Evolutionary conservation across 192 early-diverging fungal genomes (phyloP), one percentile per base, ranked within the genome.

Genomic region (Coemansia sp.): DNA sequence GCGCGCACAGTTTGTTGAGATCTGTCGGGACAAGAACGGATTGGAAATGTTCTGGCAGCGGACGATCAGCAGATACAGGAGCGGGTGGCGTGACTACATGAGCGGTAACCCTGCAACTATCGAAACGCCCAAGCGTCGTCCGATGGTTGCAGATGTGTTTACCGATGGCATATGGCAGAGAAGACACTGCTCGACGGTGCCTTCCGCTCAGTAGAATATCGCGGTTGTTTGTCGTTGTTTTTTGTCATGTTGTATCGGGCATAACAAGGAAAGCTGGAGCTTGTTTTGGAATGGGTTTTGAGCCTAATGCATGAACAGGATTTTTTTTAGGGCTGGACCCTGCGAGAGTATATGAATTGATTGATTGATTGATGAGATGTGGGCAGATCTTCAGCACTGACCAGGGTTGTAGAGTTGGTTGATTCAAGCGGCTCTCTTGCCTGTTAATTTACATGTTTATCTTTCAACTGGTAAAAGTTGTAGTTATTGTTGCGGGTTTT

Each of bases 31-130:
- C 71, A 74, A 70, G 41, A 79, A 80, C 32, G 76, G 79, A 65
- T 65, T 94, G 45, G 67, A 80, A 48, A 79, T 85, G 71, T 89
- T 94, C 63, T 94, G 90, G 91, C 76, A 86, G 55, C 68, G 73
- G 63, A 77, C 79, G 20, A 69, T 77, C 48, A 42, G 57, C 53
- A 61, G 75, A 42, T 76, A 82, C 69, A 74, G 79, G 48, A 67
- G 51, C 14, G 70, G 61, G 2, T 82, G 79, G 79, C 74, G 74
- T 19, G 60, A 44, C 42, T 64, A 69, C 42, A 43, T 39, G 37
- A 22, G 59, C 10, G 56, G 61, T 0, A 38, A 62, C 44, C 5
- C 55, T 32, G 17, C 55, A 37, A 43, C 42, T 8, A 60, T 43
- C 5, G 79, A 82, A 38, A 46, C 69, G 49, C 71, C 67, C 9